These are phyloP conservation scores for Acanthamoeba royreba DNA, from an alignment of 208 protist species.

Conservation along the genomic window DNA sequence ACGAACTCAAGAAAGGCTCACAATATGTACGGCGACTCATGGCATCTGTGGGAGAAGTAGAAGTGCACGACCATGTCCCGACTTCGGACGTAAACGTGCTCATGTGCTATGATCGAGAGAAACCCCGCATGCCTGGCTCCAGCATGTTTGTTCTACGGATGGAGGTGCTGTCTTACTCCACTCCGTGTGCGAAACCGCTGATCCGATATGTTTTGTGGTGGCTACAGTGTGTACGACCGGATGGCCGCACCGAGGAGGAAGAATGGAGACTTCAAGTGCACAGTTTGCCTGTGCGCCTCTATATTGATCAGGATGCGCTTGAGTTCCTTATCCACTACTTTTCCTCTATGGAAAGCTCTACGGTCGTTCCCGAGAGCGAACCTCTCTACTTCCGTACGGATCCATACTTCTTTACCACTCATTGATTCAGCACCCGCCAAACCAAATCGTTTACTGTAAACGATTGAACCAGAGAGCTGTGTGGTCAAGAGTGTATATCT, in stretches of 20 bases:
- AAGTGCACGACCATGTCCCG: conserved; percentile 14
- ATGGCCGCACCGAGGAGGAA: background rate
- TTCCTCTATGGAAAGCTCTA: background rate
- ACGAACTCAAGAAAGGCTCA: background rate
- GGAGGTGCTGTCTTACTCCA: background rate
- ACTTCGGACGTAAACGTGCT: background rate
- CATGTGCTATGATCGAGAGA: conserved; percentile 21
- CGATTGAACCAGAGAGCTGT: background rate
- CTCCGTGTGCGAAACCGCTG: too few species aligned
- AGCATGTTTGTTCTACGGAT: conserved; percentile 28
- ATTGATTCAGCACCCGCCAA: background rate
- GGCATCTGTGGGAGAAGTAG: background rate
- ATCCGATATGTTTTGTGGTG: background rate
- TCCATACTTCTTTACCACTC: background rate
- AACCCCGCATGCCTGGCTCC: background rate
- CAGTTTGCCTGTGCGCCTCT: background rate
- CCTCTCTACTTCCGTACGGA: conserved; percentile 34
- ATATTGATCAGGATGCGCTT: conserved; percentile 47
- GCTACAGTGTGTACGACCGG: conserved; percentile 20
- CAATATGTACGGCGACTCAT: background rate
- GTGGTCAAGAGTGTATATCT: background rate
- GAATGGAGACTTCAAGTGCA: conserved; percentile 23
- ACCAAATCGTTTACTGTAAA: background rate
- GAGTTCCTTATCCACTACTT: conserved; percentile 37
- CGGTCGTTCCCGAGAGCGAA: background rate